phyloP scores from a whole-genome alignment of 2,329 filamentous ascomycete genomes.

The Xylariaceae sp. region DNA sequence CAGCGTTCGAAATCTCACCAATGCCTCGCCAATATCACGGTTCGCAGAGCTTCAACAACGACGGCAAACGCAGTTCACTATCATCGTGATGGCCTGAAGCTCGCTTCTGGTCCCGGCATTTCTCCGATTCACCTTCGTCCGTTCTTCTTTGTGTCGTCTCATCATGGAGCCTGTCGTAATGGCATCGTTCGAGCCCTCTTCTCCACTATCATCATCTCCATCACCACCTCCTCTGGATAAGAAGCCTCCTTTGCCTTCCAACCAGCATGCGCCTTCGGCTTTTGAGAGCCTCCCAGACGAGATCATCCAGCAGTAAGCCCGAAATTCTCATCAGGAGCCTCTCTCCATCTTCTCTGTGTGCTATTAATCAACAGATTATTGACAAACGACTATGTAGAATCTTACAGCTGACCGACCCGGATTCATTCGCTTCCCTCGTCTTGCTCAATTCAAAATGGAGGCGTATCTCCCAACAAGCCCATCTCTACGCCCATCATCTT shows the following conservation, averaged over 20 bases:
- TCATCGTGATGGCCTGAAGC: constrained; percentile 15
- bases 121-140: neutral
- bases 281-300: constrained; percentile 69
- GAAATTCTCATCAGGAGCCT: constrained; percentile 1
- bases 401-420: constrained; percentile 63
- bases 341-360: constrained; percentile 12
- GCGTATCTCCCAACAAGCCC: constrained; percentile 64
- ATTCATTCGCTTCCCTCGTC: constrained; percentile 70
- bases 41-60: neutral
- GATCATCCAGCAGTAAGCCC: constrained; percentile 69
- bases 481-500: constrained; percentile 68
- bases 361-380: constrained; percentile 1
- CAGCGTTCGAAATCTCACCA: neutral
- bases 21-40: neutral
- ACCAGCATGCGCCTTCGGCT: constrained; percentile 40
- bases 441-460: constrained; percentile 71
- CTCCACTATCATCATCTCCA: neutral
- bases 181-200: constrained; percentile 14
- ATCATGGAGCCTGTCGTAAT: constrained; percentile 18
- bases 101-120: constrained; percentile 4
- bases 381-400: constrained; percentile 54
- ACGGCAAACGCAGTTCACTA: neutral
- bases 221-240: constrained; percentile 12
- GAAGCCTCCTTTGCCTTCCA: constrained; percentile 22
- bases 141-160: neutral